Conservation (phyloP, 2,329 filamentous ascomycete species). For the Colletotrichum simmondsii region DNA sequence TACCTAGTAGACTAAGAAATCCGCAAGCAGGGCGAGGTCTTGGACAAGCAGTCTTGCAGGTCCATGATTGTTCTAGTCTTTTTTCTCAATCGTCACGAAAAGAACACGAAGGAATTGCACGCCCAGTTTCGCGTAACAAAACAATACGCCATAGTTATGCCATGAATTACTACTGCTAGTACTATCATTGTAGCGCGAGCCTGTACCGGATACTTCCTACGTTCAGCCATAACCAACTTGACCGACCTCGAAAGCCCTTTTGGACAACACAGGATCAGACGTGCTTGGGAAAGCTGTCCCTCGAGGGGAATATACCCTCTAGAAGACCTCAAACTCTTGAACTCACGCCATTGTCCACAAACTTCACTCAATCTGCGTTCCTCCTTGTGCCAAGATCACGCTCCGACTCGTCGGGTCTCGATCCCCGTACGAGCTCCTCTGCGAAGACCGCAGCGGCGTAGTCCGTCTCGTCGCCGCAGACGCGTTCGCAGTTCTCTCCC, state of each 20-base stretch:
- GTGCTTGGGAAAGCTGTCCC: no score
- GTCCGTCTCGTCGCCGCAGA: not conserved
- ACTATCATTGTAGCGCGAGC: not conserved
- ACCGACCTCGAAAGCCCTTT: not conserved
- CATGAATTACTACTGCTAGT: not conserved
- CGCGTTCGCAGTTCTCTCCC: not conserved
- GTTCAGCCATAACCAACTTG: not conserved
- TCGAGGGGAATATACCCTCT: no score
- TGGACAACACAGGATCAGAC: no score
- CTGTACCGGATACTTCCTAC: not conserved
- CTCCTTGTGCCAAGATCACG: not conserved
- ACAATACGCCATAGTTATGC: not conserved
- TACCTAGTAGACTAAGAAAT: no score
- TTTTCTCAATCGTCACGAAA: not conserved
- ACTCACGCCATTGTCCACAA: no score
- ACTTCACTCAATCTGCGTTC: not conserved
- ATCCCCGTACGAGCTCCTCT: not conserved
- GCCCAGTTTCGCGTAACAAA: not conserved
- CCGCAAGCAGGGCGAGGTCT: no score
- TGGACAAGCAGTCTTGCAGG: not conserved
- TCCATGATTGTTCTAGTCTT: no score
- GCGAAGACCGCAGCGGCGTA: not conserved
- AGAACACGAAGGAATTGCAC: not conserved
- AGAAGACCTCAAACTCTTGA: no score
- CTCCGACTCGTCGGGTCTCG: not conserved